Conservation (phyloP, 768 basidiomycete species). For the Tulasnella sp. region DNA sequence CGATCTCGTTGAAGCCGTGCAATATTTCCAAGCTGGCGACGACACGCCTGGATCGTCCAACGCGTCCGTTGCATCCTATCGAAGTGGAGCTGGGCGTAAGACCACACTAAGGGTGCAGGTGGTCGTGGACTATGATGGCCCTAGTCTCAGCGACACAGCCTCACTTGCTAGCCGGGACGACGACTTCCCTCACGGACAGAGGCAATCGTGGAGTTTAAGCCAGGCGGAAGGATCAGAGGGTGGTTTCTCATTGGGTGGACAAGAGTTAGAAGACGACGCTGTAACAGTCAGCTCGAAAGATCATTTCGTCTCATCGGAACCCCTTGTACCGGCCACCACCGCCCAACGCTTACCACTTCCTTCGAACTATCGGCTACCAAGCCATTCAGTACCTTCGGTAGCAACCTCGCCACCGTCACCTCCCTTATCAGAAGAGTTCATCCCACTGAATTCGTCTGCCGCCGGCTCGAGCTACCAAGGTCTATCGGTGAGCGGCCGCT, state of each 20-base stretch:
- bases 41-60: conserved; percentile 60
- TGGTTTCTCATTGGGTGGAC: neutral
- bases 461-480: too few species aligned
- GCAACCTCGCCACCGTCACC: conserved; percentile 13
- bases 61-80: conserved; percentile 56
- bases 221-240: neutral
- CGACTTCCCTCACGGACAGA: conserved; percentile 26
- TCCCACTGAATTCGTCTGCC: neutral
- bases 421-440: conserved; percentile 6
- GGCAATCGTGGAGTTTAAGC: too few species aligned
- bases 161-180: conserved; percentile 74
- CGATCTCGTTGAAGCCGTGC: conserved; percentile 77
- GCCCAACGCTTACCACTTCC: conserved; percentile 14
- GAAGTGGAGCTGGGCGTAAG: conserved; percentile 40
- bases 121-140: conserved; percentile 80
- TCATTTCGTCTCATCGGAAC: conserved; percentile 15
- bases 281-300: conserved; percentile 64
- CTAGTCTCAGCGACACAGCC: conserved; percentile 78
- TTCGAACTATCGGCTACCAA: conserved; percentile 11
- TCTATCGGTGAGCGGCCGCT: too few species aligned
- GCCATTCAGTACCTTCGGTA: conserved; percentile 12
- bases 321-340: conserved; percentile 1
- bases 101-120: conserved; percentile 71
- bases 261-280: conserved; percentile 56
- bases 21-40: conserved; percentile 65